A percentile compares a stretch with the other conserved stretches of the same genome.
Evolutionary conservation across 116 monocot species (phyloP).

Genomic region (Phalaenopsis hybrid): DNA sequence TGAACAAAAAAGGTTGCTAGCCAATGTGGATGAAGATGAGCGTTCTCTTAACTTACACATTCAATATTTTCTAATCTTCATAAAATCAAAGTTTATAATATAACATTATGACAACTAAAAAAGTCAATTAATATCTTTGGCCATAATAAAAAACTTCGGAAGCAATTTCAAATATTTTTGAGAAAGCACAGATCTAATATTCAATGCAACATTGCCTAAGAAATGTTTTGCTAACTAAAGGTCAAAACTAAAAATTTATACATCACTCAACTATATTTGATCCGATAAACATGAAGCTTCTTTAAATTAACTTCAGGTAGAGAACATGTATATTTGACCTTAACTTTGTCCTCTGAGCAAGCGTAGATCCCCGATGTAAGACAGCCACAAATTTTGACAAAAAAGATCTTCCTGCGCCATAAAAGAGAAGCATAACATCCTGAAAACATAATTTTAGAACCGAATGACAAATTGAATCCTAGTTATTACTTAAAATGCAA

Average conservation of each 20-base stretch:
- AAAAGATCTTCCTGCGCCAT: constrained; percentile 69
- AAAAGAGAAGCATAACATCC: constrained; percentile 7
- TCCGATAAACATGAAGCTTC: background rate
- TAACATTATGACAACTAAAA: background rate
- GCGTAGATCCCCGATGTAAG: constrained; percentile 91
- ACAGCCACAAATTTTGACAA: constrained; percentile 85
- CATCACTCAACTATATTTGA: background rate
- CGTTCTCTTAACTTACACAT: background rate
- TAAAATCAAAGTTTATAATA: background rate
- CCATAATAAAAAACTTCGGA: background rate
- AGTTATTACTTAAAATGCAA: background rate
- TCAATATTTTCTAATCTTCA: background rate
- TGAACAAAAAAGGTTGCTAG: background rate
- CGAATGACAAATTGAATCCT: constrained; percentile 3
- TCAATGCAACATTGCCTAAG: background rate
- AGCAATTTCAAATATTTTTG: background rate
- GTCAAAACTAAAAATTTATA: background rate
- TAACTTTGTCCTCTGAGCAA: constrained; percentile 90
- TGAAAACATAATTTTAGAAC: background rate
- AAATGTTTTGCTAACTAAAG: background rate
- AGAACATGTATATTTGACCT: constrained; percentile 35
- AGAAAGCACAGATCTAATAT: background rate
- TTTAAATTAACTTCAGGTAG: background rate
- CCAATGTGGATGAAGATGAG: background rate
- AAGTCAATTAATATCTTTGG: background rate